Conservation (phyloP, 495 filamentous ascomycete species). For the Parathielavia hyrcaniae region DNA sequence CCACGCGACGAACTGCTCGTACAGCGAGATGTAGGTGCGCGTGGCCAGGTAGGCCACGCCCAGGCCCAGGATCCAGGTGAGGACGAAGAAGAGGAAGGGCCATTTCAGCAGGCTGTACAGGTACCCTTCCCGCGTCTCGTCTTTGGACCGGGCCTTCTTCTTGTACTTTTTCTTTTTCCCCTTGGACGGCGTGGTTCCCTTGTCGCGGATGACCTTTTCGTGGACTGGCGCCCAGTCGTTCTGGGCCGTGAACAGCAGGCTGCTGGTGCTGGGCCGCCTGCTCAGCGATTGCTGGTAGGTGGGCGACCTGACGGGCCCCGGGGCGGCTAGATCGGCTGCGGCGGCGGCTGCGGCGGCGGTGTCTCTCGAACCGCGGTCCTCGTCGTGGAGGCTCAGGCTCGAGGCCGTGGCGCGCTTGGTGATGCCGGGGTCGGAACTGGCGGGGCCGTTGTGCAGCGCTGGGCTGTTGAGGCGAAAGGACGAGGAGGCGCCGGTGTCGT, state of each 20-base stretch:
- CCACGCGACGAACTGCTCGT: constrained; percentile 74
- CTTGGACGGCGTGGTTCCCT: neutral
- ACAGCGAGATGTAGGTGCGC: constrained; percentile 80
- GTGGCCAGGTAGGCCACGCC: constrained; percentile 68
- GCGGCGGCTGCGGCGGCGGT: constrained; percentile 20
- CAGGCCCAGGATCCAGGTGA: constrained; percentile 68
- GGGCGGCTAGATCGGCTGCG: constrained; percentile 14
- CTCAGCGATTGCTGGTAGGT: neutral
- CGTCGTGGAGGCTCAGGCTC: constrained; percentile 7
- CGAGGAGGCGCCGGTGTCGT: constrained; percentile 30
- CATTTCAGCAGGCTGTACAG: constrained; percentile 84
- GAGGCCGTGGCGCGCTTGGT: constrained; percentile 17
- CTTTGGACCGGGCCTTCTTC: constrained; percentile 54
- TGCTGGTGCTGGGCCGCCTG: constrained; percentile 20
- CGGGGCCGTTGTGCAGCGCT: constrained; percentile 16
- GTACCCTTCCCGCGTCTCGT: constrained; percentile 92
- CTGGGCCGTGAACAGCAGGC: constrained; percentile 60
- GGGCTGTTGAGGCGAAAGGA: constrained; percentile 26
- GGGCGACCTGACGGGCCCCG: neutral
- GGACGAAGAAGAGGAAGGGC: constrained; percentile 75
- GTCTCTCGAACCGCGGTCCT: constrained; percentile 18
- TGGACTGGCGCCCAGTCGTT: constrained; percentile 83
- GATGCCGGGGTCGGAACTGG: constrained; percentile 21
- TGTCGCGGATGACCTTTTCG: constrained; percentile 52
- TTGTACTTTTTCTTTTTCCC: constrained; percentile 20